Evolutionary conservation across 2,329 filamentous ascomycete species (phyloP), one percentile per base, ranked within the genome.

Genomic region (Aspergillus flavus): DNA sequence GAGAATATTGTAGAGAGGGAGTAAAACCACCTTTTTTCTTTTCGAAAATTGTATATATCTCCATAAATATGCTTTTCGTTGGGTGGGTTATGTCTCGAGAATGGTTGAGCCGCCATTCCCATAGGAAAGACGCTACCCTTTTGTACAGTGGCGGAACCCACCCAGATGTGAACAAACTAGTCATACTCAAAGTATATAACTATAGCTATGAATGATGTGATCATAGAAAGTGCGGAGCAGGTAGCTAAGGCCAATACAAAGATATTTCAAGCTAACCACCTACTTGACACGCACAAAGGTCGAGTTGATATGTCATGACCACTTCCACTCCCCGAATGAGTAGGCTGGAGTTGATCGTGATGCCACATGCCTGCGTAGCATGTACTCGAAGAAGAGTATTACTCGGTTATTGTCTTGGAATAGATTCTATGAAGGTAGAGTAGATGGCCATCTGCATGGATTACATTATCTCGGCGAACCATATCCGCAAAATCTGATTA

Each of bases 391-490:
- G 19, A 19, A 21, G 14, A 21, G 11, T 19, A 21, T 1, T n/a
- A 43, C 4, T 21, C 41, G 19, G 41, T 9, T n/a, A 19, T 43
- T 43, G 41, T 43, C 0, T 21, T 12, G 11, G 11, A 14, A 11
- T 6, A 46, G 5, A 21, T 21, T 46, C 10, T 4, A 6, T 6
- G n/a, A 23, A 12, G n/a, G n/a, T 23, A 23, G 4, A 23, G n/a
- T 11, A 6, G 19, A n/a, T 41, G 41, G n/a, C 43, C 9, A 23
- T 46, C 23, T 2, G n/a, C 10, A 46, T 46, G 30, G 52, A 54
- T 54, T 54, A 54, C 52, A 54, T 54, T 54, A 54, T 54, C 52
- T 54, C 52, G 52, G 52, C n/a, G 21, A 32, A 26, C 19, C 4
- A n/a, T 19, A 23, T 19, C 28, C 14, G 7, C 12, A 21, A 14